Conservation (phyloP, 2,329 filamentous ascomycete species). For the Trichoderma lentiforme region DNA sequence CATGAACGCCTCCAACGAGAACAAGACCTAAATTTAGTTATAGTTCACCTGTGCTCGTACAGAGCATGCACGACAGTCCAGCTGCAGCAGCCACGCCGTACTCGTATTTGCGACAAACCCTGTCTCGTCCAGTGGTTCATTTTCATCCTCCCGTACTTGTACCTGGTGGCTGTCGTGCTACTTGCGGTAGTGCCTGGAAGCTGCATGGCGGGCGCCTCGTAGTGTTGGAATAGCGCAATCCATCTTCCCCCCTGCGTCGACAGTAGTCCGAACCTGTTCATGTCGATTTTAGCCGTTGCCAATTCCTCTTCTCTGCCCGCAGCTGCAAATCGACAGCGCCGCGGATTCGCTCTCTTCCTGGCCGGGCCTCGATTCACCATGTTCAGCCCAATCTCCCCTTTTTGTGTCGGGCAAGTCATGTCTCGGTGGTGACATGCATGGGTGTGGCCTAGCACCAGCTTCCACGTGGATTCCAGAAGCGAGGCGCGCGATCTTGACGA, state of each 20-base stretch:
- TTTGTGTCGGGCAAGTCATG: background rate
- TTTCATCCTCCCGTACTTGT: background rate
- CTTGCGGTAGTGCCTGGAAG: background rate
- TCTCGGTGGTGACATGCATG: slow-evolving; percentile 11
- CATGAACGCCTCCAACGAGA: background rate
- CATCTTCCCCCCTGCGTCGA: background rate
- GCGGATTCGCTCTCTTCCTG: background rate
- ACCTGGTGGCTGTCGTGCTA: slow-evolving; percentile 6
- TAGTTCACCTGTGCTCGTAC: background rate
- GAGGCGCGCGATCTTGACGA: slow-evolving; percentile 14
- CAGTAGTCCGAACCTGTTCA: background rate
- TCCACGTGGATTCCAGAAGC: slow-evolving; percentile 18
- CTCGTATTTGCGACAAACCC: slow-evolving; percentile 14
- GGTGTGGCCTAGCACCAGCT: slow-evolving; percentile 1
- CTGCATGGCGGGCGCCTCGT: slow-evolving; percentile 6
- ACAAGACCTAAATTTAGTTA: background rate
- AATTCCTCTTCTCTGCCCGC: background rate
- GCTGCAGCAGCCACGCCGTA: slow-evolving; percentile 5
- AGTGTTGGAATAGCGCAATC: background rate
- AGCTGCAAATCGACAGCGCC: background rate
- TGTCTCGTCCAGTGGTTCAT: background rate
- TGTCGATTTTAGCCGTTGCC: background rate
- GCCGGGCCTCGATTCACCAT: background rate
- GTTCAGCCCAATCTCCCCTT: slow-evolving; percentile 1
- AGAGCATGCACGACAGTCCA: background rate